A percentile compares a stretch with the other conserved stretches of the same genome.
Conservation (phyloP, 108 stramenopile species). For the Cyclotella kingstonii region DNA sequence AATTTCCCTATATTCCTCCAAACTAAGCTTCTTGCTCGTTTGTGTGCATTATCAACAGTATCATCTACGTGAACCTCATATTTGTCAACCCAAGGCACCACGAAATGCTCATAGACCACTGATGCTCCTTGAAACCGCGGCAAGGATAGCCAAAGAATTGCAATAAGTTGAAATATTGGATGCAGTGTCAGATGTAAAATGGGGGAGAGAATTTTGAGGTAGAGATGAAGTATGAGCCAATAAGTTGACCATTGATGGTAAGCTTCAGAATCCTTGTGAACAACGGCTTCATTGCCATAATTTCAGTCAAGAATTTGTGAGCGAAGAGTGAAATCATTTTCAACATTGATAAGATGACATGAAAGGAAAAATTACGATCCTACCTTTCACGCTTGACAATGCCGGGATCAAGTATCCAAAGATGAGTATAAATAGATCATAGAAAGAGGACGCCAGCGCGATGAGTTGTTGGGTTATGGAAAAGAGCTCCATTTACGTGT, state of each 20-base stretch:
- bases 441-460: constrained; percentile 11
- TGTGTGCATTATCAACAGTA: constrained; percentile 32
- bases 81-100: constrained; percentile 34
- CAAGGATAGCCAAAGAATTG: constrained; percentile 35
- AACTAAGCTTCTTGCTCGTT: constrained; percentile 20
- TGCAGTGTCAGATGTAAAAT: constrained; percentile 31
- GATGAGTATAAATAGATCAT: constrained; percentile 6
- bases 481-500: neutral
- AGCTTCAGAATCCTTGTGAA: constrained; percentile 35
- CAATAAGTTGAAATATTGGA: constrained; percentile 35
- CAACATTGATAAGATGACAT: neutral
- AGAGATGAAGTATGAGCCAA: constrained; percentile 43
- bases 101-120: constrained; percentile 32
- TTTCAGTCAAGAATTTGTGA: neutral
- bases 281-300: constrained; percentile 18
- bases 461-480: constrained; percentile 2
- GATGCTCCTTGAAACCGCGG: constrained; percentile 43
- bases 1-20: constrained; percentile 11
- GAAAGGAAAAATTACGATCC: neutral
- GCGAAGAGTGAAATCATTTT: neutral
- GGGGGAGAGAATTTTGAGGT: constrained; percentile 31
- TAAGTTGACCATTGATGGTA: constrained; percentile 43
- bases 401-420: constrained; percentile 47
- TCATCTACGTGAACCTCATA: constrained; percentile 33
- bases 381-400: constrained; percentile 39